These are phyloP conservation scores for Ophiocordyceps camponoti-floridani DNA, from an alignment of 2,329 filamentous ascomycete genomes.

Conservation along the genomic window DNA sequence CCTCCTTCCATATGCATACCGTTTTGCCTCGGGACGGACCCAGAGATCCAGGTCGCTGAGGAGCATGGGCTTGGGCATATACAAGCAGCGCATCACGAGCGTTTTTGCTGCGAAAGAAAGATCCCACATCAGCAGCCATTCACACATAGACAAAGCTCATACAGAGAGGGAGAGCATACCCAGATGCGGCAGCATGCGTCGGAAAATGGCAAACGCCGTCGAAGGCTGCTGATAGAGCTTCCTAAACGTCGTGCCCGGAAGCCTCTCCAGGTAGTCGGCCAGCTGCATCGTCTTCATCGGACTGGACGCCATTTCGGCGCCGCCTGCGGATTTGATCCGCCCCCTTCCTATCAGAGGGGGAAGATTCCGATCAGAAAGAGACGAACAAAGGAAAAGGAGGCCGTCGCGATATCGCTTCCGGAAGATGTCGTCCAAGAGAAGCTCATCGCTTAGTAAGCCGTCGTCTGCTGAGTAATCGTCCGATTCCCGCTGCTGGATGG, in stretches of 20 bases:
- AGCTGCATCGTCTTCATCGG: constrained; percentile 28
- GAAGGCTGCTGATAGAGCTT: constrained; percentile 92
- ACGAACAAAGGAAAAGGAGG: not conserved
- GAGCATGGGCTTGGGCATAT: constrained; percentile 65
- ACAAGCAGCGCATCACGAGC: constrained; percentile 89
- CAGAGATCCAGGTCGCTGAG: constrained; percentile 71
- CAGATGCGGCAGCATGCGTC: constrained; percentile 87
- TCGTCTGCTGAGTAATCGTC: too few species aligned
- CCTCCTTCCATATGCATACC: constrained; percentile 6
- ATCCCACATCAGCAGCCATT: not conserved
- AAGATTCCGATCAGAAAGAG: not conserved
- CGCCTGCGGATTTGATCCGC: not conserved
- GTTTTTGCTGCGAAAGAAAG: constrained; percentile 63
- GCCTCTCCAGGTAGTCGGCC: constrained; percentile 84
- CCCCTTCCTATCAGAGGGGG: not conserved
- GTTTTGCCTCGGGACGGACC: constrained; percentile 49
- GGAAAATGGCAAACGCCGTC: constrained; percentile 85
- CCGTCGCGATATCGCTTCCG: constrained; percentile 4
- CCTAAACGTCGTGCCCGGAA: constrained; percentile 76
- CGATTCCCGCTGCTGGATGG: too few species aligned
- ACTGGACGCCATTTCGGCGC: not conserved
- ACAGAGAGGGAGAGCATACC: constrained; percentile 30
- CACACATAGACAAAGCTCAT: not conserved
- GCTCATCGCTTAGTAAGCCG: too few species aligned
- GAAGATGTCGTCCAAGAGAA: too few species aligned